Evolutionary conservation across 768 basidiomycete genomes (phyloP).

Genomic region (Dentipellis fragilis): DNA sequence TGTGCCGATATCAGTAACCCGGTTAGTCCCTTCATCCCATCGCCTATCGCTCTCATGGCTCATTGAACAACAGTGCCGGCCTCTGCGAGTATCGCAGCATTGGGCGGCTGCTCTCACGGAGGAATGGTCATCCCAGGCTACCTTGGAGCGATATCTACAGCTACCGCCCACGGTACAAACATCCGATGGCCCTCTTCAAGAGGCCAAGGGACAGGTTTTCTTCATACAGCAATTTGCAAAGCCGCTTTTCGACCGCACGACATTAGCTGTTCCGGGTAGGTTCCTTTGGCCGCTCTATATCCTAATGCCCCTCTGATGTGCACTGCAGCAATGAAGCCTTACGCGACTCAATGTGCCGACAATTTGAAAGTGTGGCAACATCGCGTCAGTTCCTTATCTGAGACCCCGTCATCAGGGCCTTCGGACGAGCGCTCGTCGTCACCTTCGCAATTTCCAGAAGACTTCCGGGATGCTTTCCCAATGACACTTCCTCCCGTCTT

Average conservation of each 20-base stretch:
- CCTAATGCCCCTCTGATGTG: neutral
- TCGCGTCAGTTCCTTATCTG: constrained; percentile 31
- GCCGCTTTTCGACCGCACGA: constrained; percentile 73
- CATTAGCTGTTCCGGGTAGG: constrained; percentile 66
- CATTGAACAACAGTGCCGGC: constrained; percentile 57
- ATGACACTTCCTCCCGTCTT: constrained; percentile 41
- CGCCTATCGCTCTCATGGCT: neutral
- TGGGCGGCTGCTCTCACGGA: constrained; percentile 85
- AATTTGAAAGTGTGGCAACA: constrained; percentile 67
- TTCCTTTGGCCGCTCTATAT: constrained; percentile 13
- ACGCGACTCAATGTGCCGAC: constrained; percentile 52
- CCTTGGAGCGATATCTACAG: constrained; percentile 71
- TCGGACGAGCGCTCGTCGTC: constrained; percentile 12
- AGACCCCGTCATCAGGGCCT: constrained; percentile 12
- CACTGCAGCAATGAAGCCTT: constrained; percentile 52
- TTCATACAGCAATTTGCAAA: constrained; percentile 79
- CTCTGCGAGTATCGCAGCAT: constrained; percentile 81
- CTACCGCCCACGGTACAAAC: constrained; percentile 49
- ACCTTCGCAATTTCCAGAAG: constrained; percentile 26
- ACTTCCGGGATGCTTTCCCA: constrained; percentile 45
- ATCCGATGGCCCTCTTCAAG: constrained; percentile 42
- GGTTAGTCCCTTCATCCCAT: constrained; percentile 29
- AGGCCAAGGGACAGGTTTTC: constrained; percentile 79
- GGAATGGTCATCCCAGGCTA: constrained; percentile 88
- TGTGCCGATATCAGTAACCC: constrained; percentile 99